Conservation (phyloP, 768 basidiomycete species). For the Filobasidium wieringae region DNA sequence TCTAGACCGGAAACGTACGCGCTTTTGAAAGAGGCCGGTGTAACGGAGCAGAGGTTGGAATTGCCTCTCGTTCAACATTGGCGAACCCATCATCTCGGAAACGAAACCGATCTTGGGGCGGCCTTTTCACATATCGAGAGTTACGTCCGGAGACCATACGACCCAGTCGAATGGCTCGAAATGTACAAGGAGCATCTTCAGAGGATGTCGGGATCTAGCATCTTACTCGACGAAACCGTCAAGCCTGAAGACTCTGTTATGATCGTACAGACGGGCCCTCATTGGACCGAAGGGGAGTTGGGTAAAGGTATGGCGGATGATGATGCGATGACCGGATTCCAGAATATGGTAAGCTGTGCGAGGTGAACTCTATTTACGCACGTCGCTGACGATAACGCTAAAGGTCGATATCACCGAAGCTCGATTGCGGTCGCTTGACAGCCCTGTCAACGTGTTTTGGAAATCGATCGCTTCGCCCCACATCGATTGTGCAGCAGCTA, state of each 20-base stretch:
- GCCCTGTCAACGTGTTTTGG: neutral
- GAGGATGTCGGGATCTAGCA: neutral
- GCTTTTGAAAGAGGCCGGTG: neutral
- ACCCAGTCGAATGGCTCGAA: neutral
- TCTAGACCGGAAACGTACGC: neutral
- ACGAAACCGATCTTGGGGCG: neutral
- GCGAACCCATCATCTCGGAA: neutral
- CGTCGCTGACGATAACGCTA: too few species aligned
- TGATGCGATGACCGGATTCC: neutral
- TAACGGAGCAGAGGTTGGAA: neutral
- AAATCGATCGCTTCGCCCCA: neutral
- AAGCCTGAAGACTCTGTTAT: neutral
- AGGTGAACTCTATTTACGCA: too few species aligned
- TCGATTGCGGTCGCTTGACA: neutral
- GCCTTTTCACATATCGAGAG: neutral
- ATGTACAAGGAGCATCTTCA: neutral
- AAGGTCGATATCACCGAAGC: neutral
- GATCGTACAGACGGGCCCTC: neutral
- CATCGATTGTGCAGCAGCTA: neutral
- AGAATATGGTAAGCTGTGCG: neutral
- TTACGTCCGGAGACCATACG: neutral
- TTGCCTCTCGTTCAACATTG: neutral
- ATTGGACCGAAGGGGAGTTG: conserved; percentile 1
- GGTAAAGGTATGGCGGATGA: neutral
- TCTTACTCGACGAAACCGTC: neutral